phyloP scores from a whole-genome alignment of 75 land plant species.

The Gnetum montanum region DNA sequence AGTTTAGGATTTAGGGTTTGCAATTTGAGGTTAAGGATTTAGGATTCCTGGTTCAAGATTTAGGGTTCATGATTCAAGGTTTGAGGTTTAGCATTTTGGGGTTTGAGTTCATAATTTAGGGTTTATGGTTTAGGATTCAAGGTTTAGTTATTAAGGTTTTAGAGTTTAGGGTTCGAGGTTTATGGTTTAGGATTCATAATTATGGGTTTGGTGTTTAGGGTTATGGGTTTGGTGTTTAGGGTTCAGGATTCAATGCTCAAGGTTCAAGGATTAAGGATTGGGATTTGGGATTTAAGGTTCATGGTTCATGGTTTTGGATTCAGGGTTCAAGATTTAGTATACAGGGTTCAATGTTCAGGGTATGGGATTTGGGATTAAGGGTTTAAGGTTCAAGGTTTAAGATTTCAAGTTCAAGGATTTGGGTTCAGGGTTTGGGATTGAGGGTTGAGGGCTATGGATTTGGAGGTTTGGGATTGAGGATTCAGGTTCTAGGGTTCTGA shows the following conservation, averaged over 20 bases:
- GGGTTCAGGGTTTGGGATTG: too few relatives aligned
- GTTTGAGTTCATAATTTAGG: too few relatives aligned
- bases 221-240: constrained; percentile 11
- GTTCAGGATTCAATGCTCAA: background rate
- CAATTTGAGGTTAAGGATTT: constrained; percentile 26
- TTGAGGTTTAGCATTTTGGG: too few relatives aligned
- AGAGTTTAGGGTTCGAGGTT: constrained; percentile 13
- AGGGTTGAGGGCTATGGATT: too few relatives aligned
- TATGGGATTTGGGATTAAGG: too few relatives aligned
- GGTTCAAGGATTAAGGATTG: background rate
- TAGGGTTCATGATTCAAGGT: constrained; percentile 18
- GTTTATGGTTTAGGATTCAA: constrained; percentile 19
- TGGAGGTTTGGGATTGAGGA: too few relatives aligned
- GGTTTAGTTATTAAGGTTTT: constrained; percentile 16
- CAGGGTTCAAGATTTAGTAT: too few relatives aligned
- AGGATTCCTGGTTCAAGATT: constrained; percentile 29
- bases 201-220: constrained; percentile 25
- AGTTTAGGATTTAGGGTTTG: constrained; percentile 14
- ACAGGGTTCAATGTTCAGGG: too few relatives aligned
- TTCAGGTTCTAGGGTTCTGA: too few relatives aligned
- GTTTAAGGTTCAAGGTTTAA: too few relatives aligned
- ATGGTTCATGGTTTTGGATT: background rate
- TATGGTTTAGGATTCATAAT: constrained; percentile 14
- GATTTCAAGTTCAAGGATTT: too few relatives aligned
- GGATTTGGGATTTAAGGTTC: background rate